Evolutionary conservation across 2,329 filamentous ascomycete genomes (phyloP).

Genomic region (Eurotiales sp.): DNA sequence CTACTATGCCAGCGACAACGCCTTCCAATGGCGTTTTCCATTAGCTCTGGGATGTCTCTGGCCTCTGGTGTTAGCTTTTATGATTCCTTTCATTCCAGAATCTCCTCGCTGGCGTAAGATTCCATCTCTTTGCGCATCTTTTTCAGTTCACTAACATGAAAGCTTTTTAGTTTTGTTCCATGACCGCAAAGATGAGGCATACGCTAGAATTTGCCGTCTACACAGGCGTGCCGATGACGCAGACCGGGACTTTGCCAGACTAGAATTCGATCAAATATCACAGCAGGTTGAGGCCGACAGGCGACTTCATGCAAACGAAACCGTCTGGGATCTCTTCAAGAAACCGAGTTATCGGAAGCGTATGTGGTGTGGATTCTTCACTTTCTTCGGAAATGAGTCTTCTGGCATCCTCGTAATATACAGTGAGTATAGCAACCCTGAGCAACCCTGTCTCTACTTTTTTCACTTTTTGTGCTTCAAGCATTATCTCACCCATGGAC

Average conservation of each 20-base stretch:
- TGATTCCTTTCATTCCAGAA: conserved; percentile 37
- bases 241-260: not conserved
- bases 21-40: conserved; percentile 43
- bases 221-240: not conserved
- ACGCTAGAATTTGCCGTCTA: not conserved
- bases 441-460: too few relatives aligned
- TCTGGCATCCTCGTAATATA: not conserved
- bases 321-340: not conserved
- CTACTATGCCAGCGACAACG: conserved; percentile 33
- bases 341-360: conserved; percentile 1
- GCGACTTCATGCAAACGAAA: not conserved
- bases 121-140: too few relatives aligned
- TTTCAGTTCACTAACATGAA: too few relatives aligned
- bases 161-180: too few relatives aligned
- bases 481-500: too few relatives aligned
- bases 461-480: too few relatives aligned
- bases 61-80: conserved; percentile 38
- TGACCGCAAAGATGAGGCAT: not conserved
- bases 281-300: not conserved
- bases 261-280: not conserved
- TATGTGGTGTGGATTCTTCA: not conserved
- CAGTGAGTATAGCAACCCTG: too few relatives aligned
- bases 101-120: conserved; percentile 38
- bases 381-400: not conserved
- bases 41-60: conserved; percentile 43